These are phyloP conservation scores for Wickerhamomyces pijperi DNA, from an alignment of 805 yeast genomes.

Conservation along the genomic window DNA sequence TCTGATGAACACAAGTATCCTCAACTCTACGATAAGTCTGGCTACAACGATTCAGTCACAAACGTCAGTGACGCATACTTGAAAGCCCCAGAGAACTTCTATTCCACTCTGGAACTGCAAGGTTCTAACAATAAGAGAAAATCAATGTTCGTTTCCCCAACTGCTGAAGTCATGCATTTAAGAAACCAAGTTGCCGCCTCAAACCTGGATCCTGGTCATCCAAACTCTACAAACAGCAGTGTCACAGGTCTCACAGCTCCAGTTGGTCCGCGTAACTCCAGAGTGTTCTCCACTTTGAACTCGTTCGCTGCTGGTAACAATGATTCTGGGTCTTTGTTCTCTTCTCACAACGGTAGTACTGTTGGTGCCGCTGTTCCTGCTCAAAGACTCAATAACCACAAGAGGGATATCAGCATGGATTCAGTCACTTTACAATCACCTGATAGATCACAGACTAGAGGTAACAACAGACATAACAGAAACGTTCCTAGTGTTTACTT, in stretches of 20 bases:
- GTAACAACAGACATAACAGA: constrained; percentile 9
- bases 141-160: constrained; percentile 65
- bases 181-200: constrained; percentile 3
- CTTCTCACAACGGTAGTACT: neutral
- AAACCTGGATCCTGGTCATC: neutral
- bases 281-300: constrained; percentile 21
- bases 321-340: constrained; percentile 1
- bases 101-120: neutral
- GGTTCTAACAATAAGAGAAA: constrained; percentile 15
- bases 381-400: constrained; percentile 6
- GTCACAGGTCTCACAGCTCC: no score
- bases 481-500: constrained; percentile 38
- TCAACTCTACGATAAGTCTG: constrained; percentile 9
- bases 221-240: constrained; percentile 27
- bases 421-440: constrained; percentile 10
- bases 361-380: neutral
- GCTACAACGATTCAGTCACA: constrained; percentile 4
- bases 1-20: constrained; percentile 9
- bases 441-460: constrained; percentile 10
- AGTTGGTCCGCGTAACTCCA: neutral
- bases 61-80: constrained; percentile 8
- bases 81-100: constrained; percentile 5
- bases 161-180: constrained; percentile 57
- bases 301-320: constrained; percentile 13
- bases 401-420: constrained; percentile 8